These are phyloP conservation scores for Fomitiporia mediterranea DNA, from an alignment of 1,284 basidiomycete species.

Conservation along the genomic window DNA sequence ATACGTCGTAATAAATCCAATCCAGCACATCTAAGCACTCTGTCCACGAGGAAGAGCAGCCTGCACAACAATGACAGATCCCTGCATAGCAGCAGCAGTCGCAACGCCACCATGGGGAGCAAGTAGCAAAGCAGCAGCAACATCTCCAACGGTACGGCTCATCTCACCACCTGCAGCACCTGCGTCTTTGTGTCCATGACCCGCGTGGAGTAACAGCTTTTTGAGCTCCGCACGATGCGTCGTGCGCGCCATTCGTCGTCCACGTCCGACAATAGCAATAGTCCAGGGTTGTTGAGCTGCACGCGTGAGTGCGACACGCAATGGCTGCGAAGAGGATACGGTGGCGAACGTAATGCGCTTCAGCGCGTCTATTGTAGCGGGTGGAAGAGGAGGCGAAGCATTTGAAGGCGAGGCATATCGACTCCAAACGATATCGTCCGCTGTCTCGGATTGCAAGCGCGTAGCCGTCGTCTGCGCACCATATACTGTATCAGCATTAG, in stretches of 20 bases:
- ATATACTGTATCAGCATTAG: constrained; percentile 56
- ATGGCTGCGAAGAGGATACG: constrained; percentile 41
- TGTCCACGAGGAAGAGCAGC: constrained; percentile 29
- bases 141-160: constrained; percentile 72
- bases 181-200: constrained; percentile 25
- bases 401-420: constrained; percentile 37
- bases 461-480: constrained; percentile 56
- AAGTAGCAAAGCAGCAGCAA: constrained; percentile 61
- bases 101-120: constrained; percentile 25
- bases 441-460: constrained; percentile 64
- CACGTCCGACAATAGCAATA: constrained; percentile 69
- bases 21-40: neutral
- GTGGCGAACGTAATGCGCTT: constrained; percentile 54
- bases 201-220: constrained; percentile 45
- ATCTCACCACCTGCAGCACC: constrained; percentile 52
- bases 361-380: constrained; percentile 37
- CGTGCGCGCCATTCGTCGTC: constrained; percentile 60
- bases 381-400: constrained; percentile 26
- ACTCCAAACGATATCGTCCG: constrained; percentile 67
- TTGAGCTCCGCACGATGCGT: constrained; percentile 55
- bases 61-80: constrained; percentile 55
- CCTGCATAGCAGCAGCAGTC: neutral
- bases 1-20: neutral
- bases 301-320: constrained; percentile 50
- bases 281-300: constrained; percentile 21